These are phyloP conservation scores for Rhizophagus prolifer DNA, from an alignment of 192 early-diverging fungal genomes.

Conservation along the genomic window DNA sequence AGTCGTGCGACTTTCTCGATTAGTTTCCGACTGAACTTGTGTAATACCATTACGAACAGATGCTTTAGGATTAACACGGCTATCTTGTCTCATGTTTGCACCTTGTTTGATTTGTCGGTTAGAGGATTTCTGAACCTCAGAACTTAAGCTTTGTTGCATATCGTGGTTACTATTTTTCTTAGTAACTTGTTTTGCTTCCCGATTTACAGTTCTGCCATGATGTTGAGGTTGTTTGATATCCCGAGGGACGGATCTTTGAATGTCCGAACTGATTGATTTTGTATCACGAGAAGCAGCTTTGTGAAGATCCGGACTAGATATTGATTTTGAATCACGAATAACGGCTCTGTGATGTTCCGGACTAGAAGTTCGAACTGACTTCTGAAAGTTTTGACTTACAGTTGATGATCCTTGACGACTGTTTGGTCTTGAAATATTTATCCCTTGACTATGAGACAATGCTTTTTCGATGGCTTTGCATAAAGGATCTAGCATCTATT, in stretches of 20 bases:
- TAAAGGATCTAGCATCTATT: background rate
- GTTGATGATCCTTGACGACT: background rate
- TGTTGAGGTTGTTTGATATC: background rate
- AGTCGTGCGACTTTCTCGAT: background rate
- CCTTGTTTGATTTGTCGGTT: background rate
- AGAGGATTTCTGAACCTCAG: background rate
- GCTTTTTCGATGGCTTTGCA: background rate
- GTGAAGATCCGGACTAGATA: background rate
- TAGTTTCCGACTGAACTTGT: background rate
- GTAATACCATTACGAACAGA: background rate
- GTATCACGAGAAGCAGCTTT: background rate
- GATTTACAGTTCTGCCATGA: background rate
- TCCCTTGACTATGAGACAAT: background rate
- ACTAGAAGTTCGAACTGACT: background rate
- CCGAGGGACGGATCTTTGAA: background rate
- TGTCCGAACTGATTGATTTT: background rate
- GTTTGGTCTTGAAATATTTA: background rate
- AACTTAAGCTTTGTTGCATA: background rate
- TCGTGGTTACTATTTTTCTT: background rate
- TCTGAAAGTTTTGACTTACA: background rate
- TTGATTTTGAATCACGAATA: background rate
- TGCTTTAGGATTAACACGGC: background rate
- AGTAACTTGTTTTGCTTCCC: background rate
- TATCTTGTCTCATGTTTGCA: background rate
- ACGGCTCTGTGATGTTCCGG: background rate